These are phyloP conservation scores for Candida albicans DNA, from an alignment of 1,139 yeast genomes.

Conservation along the genomic window DNA sequence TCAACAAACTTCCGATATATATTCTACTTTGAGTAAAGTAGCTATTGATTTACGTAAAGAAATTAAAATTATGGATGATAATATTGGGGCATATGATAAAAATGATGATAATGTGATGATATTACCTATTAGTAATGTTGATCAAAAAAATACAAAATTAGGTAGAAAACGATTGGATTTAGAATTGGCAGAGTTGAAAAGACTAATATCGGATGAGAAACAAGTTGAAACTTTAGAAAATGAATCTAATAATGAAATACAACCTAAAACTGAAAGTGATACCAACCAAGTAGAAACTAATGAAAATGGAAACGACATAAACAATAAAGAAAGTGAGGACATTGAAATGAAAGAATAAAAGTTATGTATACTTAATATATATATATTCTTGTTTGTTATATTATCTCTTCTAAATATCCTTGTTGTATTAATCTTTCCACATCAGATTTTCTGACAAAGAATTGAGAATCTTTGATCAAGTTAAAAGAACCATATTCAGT, in stretches of 20 bases:
- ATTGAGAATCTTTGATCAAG: conserved; percentile 91
- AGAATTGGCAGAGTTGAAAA: conserved; percentile 31
- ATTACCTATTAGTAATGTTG: conserved; percentile 57
- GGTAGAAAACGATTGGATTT: conserved; percentile 50
- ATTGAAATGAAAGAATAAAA: conserved; percentile 13
- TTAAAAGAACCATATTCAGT: conserved; percentile 97
- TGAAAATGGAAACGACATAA: conserved; percentile 4
- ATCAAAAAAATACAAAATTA: conserved; percentile 60
- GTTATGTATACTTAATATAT: neutral
- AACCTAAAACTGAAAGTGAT: too few relatives aligned
- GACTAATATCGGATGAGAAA: conserved; percentile 19
- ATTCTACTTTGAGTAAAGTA: conserved; percentile 33
- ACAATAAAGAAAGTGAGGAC: conserved; percentile 10
- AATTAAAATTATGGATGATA: conserved; percentile 57
- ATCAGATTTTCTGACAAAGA: conserved; percentile 89
- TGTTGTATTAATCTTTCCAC: conserved; percentile 93
- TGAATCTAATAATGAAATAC: neutral
- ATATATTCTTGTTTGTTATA: conserved; percentile 31
- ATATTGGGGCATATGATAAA: conserved; percentile 48
- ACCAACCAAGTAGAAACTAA: neutral
- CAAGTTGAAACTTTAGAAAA: conserved; percentile 3
- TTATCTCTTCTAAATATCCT: conserved; percentile 78
- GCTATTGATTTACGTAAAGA: conserved; percentile 57
- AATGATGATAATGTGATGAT: conserved; percentile 52
- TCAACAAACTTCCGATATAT: conserved; percentile 33